Evolutionary conservation across 495 filamentous ascomycete species (phyloP), one percentile per base, ranked within the genome.

Genomic region (Usnea hakonensis): DNA sequence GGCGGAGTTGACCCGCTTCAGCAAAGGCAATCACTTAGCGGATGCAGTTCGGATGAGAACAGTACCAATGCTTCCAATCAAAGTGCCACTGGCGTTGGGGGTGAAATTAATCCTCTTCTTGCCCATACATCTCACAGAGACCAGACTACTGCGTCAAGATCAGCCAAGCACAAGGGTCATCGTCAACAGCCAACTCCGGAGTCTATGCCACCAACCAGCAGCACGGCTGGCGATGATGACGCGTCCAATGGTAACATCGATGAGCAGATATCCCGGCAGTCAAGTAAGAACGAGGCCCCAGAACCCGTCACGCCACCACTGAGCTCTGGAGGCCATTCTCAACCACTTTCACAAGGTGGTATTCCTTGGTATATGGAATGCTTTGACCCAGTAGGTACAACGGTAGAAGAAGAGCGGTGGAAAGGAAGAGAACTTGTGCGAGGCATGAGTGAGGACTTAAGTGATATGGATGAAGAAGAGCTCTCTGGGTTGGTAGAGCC

Each of bases 291-390:
- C 26, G 68, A 30, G 21, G 64, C 32, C 30, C 35, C 60, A 50
- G 70, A 71, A 50, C 76, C 76, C 38, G 67, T 73, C 35, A 80
- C 76, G 41, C 78, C 75, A n/a, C 80, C 78, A 14, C 65, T 74
- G 28, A 79, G 73, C 64, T 76, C 73, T 36, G 75, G 77, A 56
- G 78, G 77, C 36, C 78, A 84, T 35, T 58, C 55, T 62, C 76
- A 83, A 46, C 76, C 80, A 6, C 74, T 94, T 37, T 78, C 81
- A 5, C 76, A 86, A 55, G 91, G 91, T 53, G 91, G 91, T 16
- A 79, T 93, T 9, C 86, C 88, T 14, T 96, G 92, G 91, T 97
- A 95, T 75, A 84, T 95, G 68, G 79, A 90, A 64, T 82, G 84
- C 14, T 93, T 94, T 68, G 84, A 93, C 41, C 89, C 87, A 0